Evolutionary conservation across 2,329 filamentous ascomycete genomes (phyloP), one percentile per base, ranked within the genome.

Genomic region (Hypoxylon sp.): DNA sequence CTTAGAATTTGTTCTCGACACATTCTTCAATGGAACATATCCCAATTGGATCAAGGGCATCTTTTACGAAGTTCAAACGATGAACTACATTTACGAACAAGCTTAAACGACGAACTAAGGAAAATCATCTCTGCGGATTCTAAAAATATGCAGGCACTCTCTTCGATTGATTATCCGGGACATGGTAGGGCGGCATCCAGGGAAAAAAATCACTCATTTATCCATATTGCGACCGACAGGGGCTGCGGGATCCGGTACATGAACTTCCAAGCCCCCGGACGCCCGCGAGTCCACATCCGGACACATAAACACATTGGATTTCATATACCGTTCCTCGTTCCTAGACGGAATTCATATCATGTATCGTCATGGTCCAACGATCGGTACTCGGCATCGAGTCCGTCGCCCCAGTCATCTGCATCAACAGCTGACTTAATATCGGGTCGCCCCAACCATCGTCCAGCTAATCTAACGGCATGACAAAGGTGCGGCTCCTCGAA

Each of bases 201-300:
- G 59, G 58, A 51, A 36, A 52, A 57, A 51, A n/a, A 5, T 32
- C 25, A 32, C 51, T 60, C 32, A 65, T 68, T 65, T 62, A 65
- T 61, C 65, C 62, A 65, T 65, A 65, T 61, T 68, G 46, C 61
- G 34, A 53, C 49, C 34, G 52, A 55, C 62, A 62, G 34, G 50
- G 57, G 51, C 34, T 56, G n/a, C 25, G 34, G 28, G 36, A 56
- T 51, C 41, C 34, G 34, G 32, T 34, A 60, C 43, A 32, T 46
- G 25, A 57, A 65, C 36, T 49, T 25, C 46, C 14, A 21, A 57
- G 41, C 30, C 36, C 48, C 57, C 52, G 51, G 52, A 62, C 49
- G 34, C 46, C 60, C 50, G 34, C 28, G 1, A 50, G 17, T 52
- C 60, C 60, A 28, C 30, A 58, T 64, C 32, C 56, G 56, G 50